Percentiles rank a stretch among this genome's conserved stretches.
Conservation (phyloP, 2,329 filamentous ascomycete species). For the Hirsutella minnesotensis region DNA sequence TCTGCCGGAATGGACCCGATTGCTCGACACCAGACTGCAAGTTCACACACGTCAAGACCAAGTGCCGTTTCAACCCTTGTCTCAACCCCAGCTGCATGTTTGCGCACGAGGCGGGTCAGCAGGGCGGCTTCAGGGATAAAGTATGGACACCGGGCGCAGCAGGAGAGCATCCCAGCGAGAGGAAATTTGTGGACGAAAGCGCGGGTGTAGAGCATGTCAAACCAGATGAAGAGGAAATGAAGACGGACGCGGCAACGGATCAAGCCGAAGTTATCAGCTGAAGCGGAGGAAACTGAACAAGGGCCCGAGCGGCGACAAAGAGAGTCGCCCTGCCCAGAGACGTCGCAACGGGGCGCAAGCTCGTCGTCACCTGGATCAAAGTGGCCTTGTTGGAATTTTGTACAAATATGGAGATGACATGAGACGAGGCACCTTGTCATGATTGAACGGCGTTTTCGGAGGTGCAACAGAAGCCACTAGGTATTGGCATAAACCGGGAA, state of each 20-base stretch:
- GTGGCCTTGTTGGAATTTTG: too few species aligned
- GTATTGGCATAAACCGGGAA: constrained; percentile 10
- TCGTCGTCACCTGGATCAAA: too few species aligned
- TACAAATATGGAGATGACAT: background rate
- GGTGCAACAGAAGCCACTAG: too few species aligned
- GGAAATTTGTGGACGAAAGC: constrained; percentile 70
- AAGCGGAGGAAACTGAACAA: background rate
- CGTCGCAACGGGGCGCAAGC: too few species aligned
- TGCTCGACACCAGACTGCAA: constrained; percentile 75
- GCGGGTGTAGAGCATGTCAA: constrained; percentile 61
- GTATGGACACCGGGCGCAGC: constrained; percentile 64
- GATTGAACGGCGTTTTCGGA: constrained; percentile 2
- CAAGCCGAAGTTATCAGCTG: constrained; percentile 26
- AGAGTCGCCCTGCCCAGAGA: too few species aligned
- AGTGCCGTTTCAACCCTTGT: constrained; percentile 88
- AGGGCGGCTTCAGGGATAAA: constrained; percentile 75
- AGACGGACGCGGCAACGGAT: constrained; percentile 24
- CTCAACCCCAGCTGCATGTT: constrained; percentile 79
- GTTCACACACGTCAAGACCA: constrained; percentile 74
- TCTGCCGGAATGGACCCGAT: constrained; percentile 84
- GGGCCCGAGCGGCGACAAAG: background rate
- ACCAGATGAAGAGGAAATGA: constrained; percentile 30
- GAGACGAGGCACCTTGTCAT: background rate
- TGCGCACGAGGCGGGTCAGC: constrained; percentile 85
- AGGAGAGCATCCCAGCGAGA: constrained; percentile 66